phyloP scores from a whole-genome alignment of 1,284 basidiomycete species.

The Earliella scabrosa region DNA sequence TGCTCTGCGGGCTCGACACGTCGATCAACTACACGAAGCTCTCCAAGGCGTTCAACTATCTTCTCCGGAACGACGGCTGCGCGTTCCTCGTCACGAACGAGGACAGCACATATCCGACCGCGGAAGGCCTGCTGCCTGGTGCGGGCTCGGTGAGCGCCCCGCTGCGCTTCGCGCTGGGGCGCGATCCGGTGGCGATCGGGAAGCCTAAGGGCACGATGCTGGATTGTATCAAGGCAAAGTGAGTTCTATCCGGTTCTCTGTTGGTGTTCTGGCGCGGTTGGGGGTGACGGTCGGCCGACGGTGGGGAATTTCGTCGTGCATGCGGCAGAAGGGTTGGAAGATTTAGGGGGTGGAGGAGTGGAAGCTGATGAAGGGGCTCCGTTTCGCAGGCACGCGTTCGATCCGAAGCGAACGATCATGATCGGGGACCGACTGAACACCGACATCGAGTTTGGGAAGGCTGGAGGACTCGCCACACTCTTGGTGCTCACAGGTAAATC shows the following conservation, averaged over 20 bases:
- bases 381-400: slow-evolving; percentile 75
- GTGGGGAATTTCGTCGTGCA: no score
- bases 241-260: slow-evolving; percentile 38
- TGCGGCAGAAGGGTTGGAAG: background rate
- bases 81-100: slow-evolving; percentile 93
- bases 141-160: slow-evolving; percentile 87
- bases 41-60: slow-evolving; percentile 92
- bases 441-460: slow-evolving; percentile 91
- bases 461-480: slow-evolving; percentile 84
- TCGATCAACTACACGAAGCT: slow-evolving; percentile 91
- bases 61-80: slow-evolving; percentile 79
- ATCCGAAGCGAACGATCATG: slow-evolving; percentile 89
- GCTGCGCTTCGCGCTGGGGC: slow-evolving; percentile 75
- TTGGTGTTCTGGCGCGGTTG: no score
- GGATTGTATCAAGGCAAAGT: slow-evolving; percentile 97
- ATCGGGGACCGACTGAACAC: slow-evolving; percentile 95
- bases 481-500: slow-evolving; percentile 89
- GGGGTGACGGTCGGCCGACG: no score
- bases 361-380: background rate
- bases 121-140: slow-evolving; percentile 84
- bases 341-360: background rate
- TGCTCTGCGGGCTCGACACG: slow-evolving; percentile 87
- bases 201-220: slow-evolving; percentile 94
- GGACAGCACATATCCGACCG: slow-evolving; percentile 88
- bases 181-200: slow-evolving; percentile 81